phyloP scores from a whole-genome alignment of 23 red algal genomes.

The Gracilaria gracilis region DNA sequence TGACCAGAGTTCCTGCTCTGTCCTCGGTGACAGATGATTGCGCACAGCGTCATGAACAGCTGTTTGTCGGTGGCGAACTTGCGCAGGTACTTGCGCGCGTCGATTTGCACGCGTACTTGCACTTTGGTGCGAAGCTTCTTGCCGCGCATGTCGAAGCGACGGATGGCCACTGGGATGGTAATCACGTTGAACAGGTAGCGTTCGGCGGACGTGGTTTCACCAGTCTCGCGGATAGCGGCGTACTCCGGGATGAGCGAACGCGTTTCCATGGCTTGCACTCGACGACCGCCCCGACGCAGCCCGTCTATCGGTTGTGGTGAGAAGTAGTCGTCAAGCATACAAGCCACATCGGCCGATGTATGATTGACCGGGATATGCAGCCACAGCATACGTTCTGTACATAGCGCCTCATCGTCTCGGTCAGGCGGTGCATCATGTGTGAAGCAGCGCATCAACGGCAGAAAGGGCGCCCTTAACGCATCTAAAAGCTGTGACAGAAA shows the following conservation, averaged over 20 bases:
- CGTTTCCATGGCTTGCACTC: conserved; percentile 41
- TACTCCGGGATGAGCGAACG: conserved; percentile 58
- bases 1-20: conserved; percentile 32
- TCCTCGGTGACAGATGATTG: conserved; percentile 66
- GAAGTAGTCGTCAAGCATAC: conserved; percentile 58
- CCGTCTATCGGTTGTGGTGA: conserved; percentile 26
- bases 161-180: conserved; percentile 64
- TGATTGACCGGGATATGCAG: conserved; percentile 1
- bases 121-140: conserved; percentile 23
- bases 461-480: conserved; percentile 52
- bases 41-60: conserved; percentile 43
- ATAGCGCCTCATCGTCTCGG: conserved; percentile 27
- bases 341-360: background rate
- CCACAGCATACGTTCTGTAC: conserved; percentile 68
- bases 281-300: conserved; percentile 23
- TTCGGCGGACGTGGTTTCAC: conserved; percentile 34
- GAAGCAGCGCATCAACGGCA: conserved; percentile 38
- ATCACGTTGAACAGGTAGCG: conserved; percentile 52
- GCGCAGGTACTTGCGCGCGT: conserved; percentile 30
- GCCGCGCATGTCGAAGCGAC: conserved; percentile 52
- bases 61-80: background rate
- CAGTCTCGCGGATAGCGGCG: conserved; percentile 57
- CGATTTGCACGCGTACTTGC: background rate
- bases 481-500: conserved; percentile 62
- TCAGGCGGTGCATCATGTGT: conserved; percentile 27